Evolutionary conservation across 2,329 filamentous ascomycete genomes (phyloP).

Genomic region (Bipolaris gigantea): DNA sequence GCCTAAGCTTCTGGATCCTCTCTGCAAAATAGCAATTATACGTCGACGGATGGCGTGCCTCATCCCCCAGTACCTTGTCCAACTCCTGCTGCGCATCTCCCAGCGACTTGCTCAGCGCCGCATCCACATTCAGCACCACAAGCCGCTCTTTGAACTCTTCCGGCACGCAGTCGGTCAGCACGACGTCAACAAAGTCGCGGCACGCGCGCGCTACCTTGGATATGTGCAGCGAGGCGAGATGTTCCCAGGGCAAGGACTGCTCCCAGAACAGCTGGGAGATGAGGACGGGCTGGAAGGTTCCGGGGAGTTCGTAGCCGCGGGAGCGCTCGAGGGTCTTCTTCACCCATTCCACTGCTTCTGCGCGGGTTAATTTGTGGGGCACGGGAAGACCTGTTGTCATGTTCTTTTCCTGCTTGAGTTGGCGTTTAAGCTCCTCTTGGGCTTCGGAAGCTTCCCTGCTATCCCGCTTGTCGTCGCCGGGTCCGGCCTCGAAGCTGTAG

Average conservation of each 20-base stretch:
- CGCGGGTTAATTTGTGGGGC: conserved; percentile 32
- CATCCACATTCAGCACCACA: conserved; percentile 45
- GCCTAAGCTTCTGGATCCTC: conserved; percentile 24
- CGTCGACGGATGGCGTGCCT: conserved; percentile 54
- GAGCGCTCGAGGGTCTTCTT: conserved; percentile 46
- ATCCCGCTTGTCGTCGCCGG: conserved; percentile 17
- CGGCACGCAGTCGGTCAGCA: conserved; percentile 46
- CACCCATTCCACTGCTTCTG: conserved; percentile 49
- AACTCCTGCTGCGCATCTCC: conserved; percentile 45
- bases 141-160: conserved; percentile 46
- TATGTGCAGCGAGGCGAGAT: conserved; percentile 45
- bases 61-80: conserved; percentile 52
- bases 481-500: conserved; percentile 33
- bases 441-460: conserved; percentile 1
- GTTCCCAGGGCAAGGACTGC: conserved; percentile 60
- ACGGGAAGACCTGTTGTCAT: conserved; percentile 7
- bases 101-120: conserved; percentile 46
- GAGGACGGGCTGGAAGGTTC: conserved; percentile 62
- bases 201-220: conserved; percentile 39
- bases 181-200: conserved; percentile 40
- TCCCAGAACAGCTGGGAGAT: conserved; percentile 62
- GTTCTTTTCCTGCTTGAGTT: conserved; percentile 14
- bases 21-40: conserved; percentile 53
- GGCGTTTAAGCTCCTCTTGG: conserved; percentile 10
- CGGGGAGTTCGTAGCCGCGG: conserved; percentile 61